Percentiles rank a stretch among this genome's conserved stretches.
phyloP scores from a whole-genome alignment of 2,329 filamentous ascomycete species.

The Sphaerulina vaccinii region DNA sequence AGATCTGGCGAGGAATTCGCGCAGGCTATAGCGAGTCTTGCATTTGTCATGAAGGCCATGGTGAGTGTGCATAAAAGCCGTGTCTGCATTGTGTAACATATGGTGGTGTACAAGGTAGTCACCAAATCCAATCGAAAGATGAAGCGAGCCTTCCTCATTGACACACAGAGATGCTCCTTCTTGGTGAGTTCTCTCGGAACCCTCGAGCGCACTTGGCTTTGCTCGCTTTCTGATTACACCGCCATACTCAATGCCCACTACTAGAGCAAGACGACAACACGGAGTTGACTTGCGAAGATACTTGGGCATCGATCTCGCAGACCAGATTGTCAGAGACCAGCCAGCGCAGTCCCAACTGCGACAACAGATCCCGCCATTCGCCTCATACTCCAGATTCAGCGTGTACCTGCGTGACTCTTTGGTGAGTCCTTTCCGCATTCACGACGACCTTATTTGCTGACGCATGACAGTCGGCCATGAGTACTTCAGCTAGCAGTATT shows the following conservation, averaged over 20 bases:
- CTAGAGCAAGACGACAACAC: slow-evolving; percentile 18
- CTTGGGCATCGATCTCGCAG: slow-evolving; percentile 19
- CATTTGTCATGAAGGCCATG: not conserved
- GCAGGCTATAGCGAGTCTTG: not conserved
- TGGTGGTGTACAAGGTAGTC: slow-evolving; percentile 19
- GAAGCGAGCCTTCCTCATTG: not conserved
- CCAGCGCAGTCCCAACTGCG: too few species aligned
- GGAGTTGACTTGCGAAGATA: slow-evolving; percentile 27
- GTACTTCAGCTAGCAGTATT: slow-evolving; percentile 17
- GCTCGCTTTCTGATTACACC: not conserved
- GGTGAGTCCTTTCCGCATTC: slow-evolving; percentile 7
- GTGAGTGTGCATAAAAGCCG: slow-evolving; percentile 26
- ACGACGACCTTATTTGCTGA: slow-evolving; percentile 3
- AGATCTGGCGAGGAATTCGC: not conserved
- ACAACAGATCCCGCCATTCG: not conserved
- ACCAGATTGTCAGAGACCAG: not conserved
- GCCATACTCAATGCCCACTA: not conserved
- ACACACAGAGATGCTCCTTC: not conserved
- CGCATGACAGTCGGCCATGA: slow-evolving; percentile 22
- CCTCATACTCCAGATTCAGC: not conserved
- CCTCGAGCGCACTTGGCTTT: not conserved
- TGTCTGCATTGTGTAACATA: slow-evolving; percentile 25
- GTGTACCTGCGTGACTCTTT: slow-evolving; percentile 18
- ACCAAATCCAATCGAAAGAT: slow-evolving; percentile 18
- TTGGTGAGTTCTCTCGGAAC: not conserved